Base-by-base conservation (phyloP, 495 filamentous ascomycete genomes). In the Daldinia decipiens region DNA sequence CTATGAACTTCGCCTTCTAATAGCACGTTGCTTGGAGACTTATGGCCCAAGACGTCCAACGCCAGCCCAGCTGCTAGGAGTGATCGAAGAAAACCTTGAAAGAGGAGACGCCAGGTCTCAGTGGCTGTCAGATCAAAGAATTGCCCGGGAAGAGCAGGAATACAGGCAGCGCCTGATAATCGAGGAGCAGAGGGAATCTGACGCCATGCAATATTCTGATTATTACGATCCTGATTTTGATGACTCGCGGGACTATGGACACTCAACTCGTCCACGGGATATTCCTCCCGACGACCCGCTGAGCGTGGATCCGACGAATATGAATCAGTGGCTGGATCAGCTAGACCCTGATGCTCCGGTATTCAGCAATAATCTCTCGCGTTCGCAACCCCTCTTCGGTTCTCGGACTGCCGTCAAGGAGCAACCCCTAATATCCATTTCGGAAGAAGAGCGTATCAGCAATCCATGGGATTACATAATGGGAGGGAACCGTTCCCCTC, bases 11-110 rank as follows among this genome's bases (percentile, higher is more conserved):
- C 43, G 43, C 43, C 8, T 47, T 2, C 50, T 53, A 6, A 53
- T 53, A 53, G 50, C 50, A 53, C 50, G 24, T 6, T 53, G 50
- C 27, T 29, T 53, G 13, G 50, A 27, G 50, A 17, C 24, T 21
- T 47, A 47, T 31, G 50, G 50, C 12, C 50, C 24, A n/a, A 29
- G 50, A 15, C 50, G 50, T 17, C 50, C 50, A 31, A n/a, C 26
- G 13, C 0, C 27, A 31, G 13, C 13, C 5, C 24, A 53, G 8
- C 26, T 53, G 1, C 1, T 53, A 1, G 24, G 5, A 24, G 50
- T 31, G 15, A 53, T 53, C 19, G 0, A n/a, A 12, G 2, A 4
- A 17, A 31, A 31, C 4, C 31, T 53, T 15, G 17, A 11, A 17
- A 12, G 5, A 0, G 5, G 26, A n/a, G 50, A 53, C 12, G 50